phyloP scores from a whole-genome alignment of 768 basidiomycete genomes.

The Leccinum variicolor region DNA sequence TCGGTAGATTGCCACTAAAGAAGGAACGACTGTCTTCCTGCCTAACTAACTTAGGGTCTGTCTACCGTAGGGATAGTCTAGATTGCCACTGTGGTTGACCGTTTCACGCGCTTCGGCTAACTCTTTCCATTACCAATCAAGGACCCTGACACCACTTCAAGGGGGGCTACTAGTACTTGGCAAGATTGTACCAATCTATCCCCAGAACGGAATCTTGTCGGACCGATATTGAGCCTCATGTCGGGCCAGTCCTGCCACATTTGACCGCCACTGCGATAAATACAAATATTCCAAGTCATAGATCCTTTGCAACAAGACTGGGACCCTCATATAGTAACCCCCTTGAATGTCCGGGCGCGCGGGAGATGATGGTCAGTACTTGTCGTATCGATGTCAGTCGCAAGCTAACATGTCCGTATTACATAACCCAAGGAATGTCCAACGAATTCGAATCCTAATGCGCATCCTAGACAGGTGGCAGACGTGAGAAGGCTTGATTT shows the following conservation, averaged over 20 bases:
- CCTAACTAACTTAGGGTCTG: too few relatives aligned
- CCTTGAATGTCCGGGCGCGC: neutral
- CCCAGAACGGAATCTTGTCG: neutral
- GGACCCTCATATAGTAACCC: neutral
- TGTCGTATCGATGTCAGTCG: neutral
- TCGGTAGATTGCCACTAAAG: too few relatives aligned
- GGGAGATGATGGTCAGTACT: neutral
- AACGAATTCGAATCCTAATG: neutral
- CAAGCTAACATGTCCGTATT: neutral
- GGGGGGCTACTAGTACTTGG: neutral
- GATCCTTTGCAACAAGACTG: neutral
- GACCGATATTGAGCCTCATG: neutral
- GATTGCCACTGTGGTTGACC: too few relatives aligned
- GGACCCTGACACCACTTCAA: neutral
- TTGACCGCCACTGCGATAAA: neutral
- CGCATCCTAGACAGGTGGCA: neutral
- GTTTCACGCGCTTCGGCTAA: too few relatives aligned
- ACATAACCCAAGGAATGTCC: neutral
- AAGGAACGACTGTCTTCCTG: too few relatives aligned
- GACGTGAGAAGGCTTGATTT: neutral
- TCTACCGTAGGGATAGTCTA: too few relatives aligned
- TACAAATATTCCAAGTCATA: too few relatives aligned
- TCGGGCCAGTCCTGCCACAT: neutral
- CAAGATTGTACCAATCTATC: neutral
- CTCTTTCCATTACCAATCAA: neutral